Evolutionary conservation across 129 eudicot species (phyloP), one percentile per base, ranked within the genome.

Genomic region (Saposhnikovia divaricata): DNA sequence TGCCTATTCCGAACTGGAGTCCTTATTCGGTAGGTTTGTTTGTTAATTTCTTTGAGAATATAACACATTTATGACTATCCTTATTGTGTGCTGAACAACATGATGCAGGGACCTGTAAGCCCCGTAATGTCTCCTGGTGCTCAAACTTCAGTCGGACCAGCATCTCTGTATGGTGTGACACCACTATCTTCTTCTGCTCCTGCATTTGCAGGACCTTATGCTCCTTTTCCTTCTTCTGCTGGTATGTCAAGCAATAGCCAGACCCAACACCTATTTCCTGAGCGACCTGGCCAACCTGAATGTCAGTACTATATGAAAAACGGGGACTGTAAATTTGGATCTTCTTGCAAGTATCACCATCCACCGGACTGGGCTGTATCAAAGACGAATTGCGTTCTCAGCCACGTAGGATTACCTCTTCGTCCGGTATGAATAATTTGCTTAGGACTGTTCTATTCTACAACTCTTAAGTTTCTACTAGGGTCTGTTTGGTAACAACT

Each of bases 311-410:
- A 93, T 85, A 84, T 93, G 91, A 93, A 87, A 87, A 93, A 93
- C 21, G 98, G 98, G 57, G 97, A 90, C 82, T 93, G 98, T 82
- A 93, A 93, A 84, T 93, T 85, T 51, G 97, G 98, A 70, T 84
- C 89, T 2, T 89, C 98, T 55, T 93, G 98, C 87, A 93, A 86
- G 90, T 93, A 79, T 89, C 89, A 93, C 82, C 98, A 93, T 86
- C 97, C 98, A n/a, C 90, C 96, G 25, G 93, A 93, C 46, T 86
- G 93, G 93, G 90, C 43, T n/a, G 78, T 81, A 63, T 83, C 86
- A 21, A 85, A 79, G 82, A 81, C 89, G 39, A 85, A 84, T 65
- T 89, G 89, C 76, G 75, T 87, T 79, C 97, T 93, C 66, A 92
- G 96, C 83, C 88, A 93, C 45, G 50, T 88, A 38, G 98, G 98